These are phyloP conservation scores for Pugionium dolabratum DNA, from an alignment of 345 rosid genomes.

Conservation along the genomic window DNA sequence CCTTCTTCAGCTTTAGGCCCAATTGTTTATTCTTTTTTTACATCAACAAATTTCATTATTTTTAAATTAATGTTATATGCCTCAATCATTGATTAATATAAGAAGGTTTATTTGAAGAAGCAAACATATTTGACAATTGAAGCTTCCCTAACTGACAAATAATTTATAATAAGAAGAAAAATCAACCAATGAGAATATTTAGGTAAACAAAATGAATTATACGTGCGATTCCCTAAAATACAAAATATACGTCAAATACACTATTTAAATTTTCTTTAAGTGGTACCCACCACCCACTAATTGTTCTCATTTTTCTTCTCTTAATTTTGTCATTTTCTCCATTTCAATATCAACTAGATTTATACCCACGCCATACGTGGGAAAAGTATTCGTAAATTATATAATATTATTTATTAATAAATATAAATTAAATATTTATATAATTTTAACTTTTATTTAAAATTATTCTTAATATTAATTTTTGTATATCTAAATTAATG, in stretches of 20 bases:
- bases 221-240: conserved; percentile 23
- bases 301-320: conserved; percentile 10
- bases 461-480: too few species aligned
- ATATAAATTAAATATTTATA: too few species aligned
- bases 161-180: background rate
- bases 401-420: too few species aligned
- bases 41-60: too few species aligned
- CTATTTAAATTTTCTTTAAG: conserved; percentile 1
- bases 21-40: too few species aligned
- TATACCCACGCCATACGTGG: too few species aligned
- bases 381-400: too few species aligned
- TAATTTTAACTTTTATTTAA: too few species aligned
- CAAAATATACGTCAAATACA: conserved; percentile 35
- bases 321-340: conserved; percentile 33
- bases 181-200: conserved; percentile 20
- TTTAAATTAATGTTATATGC: too few species aligned
- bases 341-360: background rate
- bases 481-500: too few species aligned
- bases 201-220: conserved; percentile 25
- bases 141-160: conserved; percentile 29
- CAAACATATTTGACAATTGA: conserved; percentile 37
- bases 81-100: conserved; percentile 25
- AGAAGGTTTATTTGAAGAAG: conserved; percentile 22
- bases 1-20: too few species aligned
- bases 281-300: conserved; percentile 32